Conservation (phyloP, 768 basidiomycete genomes). For the Candolleomyces aberdarensis region DNA sequence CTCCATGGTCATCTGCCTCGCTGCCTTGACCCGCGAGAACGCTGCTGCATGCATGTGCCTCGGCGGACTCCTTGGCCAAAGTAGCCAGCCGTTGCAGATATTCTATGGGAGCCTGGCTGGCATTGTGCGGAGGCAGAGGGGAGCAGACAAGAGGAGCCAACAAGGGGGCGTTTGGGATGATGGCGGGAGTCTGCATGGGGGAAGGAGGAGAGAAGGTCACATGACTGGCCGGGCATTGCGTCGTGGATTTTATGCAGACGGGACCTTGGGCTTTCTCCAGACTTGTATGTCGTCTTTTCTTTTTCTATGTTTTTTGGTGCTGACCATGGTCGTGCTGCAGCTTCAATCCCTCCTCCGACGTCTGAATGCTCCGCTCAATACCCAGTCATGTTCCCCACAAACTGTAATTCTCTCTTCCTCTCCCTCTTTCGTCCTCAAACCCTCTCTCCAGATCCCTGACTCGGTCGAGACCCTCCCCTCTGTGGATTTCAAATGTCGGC, state of each 20-base stretch:
- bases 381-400: not conserved
- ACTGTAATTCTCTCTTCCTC: not conserved
- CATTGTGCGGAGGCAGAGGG: constrained; percentile 1
- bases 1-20: constrained; percentile 53
- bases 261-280: not conserved
- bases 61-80: constrained; percentile 37
- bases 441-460: not conserved
- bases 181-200: not conserved
- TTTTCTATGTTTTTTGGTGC: not conserved
- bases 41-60: constrained; percentile 42
- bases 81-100: constrained; percentile 34
- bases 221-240: not conserved
- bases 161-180: not conserved
- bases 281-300: not conserved
- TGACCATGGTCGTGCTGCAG: no score
- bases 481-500: not conserved
- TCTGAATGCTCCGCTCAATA: constrained; percentile 1
- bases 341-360: not conserved
- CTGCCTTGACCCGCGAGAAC: constrained; percentile 50
- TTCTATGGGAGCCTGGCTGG: not conserved
- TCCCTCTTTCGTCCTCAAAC: not conserved
- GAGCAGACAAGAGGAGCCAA: constrained; percentile 19
- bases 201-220: constrained; percentile 1
- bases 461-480: not conserved
- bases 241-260: not conserved